These are phyloP conservation scores for Cercospora sp. DNA, from an alignment of 2,329 filamentous ascomycete genomes.

Conservation along the genomic window DNA sequence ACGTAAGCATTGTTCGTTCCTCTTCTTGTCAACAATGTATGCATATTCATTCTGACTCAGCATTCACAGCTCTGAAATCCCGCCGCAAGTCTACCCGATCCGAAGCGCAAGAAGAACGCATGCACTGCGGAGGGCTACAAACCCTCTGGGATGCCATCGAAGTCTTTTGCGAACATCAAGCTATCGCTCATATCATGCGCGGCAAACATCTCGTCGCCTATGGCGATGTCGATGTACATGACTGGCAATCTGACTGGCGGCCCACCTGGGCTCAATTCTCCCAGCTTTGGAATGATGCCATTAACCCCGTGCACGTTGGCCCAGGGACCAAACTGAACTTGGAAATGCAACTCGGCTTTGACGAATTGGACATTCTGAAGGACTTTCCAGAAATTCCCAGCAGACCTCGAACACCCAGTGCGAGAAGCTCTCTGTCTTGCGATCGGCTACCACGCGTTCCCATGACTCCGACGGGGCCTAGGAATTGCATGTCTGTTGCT, in stretches of 20 bases:
- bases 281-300: constrained; percentile 22
- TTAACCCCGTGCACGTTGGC: constrained; percentile 16
- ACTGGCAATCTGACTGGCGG: constrained; percentile 22
- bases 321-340: constrained; percentile 17
- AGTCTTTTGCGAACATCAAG: constrained; percentile 13
- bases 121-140: constrained; percentile 25
- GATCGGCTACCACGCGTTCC: background rate
- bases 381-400: constrained; percentile 2
- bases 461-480: background rate
- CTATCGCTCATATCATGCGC: constrained; percentile 17
- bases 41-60: background rate
- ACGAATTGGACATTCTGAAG: constrained; percentile 11
- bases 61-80: constrained; percentile 22
- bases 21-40: background rate
- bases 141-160: constrained; percentile 25
- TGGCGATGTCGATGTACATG: constrained; percentile 21
- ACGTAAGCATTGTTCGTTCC: background rate
- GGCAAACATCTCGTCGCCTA: constrained; percentile 19
- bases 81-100: constrained; percentile 17
- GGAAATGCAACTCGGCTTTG: constrained; percentile 17
- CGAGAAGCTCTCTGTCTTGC: background rate
- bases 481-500: constrained; percentile 1
- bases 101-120: constrained; percentile 23
- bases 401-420: constrained; percentile 5
- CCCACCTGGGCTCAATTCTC: constrained; percentile 22